A percentile compares a stretch with the other conserved stretches of the same genome.
These are phyloP conservation scores for Pestalotiopsis sp. DNA, from an alignment of 2,329 filamentous ascomycete genomes.

Conservation along the genomic window DNA sequence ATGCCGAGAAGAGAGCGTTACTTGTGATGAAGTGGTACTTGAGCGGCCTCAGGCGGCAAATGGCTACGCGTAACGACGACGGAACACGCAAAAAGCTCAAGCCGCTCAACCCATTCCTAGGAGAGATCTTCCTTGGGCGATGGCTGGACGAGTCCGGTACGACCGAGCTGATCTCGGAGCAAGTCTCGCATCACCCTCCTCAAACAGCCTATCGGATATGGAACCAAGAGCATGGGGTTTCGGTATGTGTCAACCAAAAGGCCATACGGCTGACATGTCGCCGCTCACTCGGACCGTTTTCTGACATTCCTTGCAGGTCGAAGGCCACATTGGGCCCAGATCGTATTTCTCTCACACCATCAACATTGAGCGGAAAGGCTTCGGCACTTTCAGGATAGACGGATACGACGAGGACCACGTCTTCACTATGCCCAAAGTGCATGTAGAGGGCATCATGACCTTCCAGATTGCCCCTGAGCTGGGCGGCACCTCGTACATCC, in stretches of 20 bases:
- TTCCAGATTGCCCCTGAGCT: conserved; percentile 89
- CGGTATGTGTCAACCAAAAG: conserved; percentile 17
- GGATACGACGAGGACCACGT: conserved; percentile 59
- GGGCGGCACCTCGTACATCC: conserved; percentile 82
- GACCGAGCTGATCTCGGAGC: conserved; percentile 88
- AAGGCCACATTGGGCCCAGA: conserved; percentile 95
- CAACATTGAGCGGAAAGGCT: conserved; percentile 91
- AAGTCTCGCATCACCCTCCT: conserved; percentile 93
- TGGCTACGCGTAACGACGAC: conserved; percentile 73
- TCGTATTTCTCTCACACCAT: conserved; percentile 93
- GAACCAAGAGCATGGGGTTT: conserved; percentile 80
- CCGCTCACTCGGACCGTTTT: neutral
- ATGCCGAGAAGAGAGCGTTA: conserved; percentile 80
- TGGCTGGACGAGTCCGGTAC: conserved; percentile 84
- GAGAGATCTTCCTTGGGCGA: conserved; percentile 89
- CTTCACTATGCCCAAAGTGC: conserved; percentile 87
- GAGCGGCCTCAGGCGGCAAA: conserved; percentile 87
- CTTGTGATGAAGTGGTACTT: conserved; percentile 97
- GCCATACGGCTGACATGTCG: conserved; percentile 8
- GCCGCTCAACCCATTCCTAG: conserved; percentile 93
- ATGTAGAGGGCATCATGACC: conserved; percentile 91
- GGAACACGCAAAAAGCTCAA: conserved; percentile 89
- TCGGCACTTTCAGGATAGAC: conserved; percentile 75
- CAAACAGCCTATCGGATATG: conserved; percentile 93
- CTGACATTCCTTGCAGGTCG: conserved; percentile 43